Evolutionary conservation across 371 early-diverging fungal genomes (phyloP).

Genomic region (Mucor sp.): DNA sequence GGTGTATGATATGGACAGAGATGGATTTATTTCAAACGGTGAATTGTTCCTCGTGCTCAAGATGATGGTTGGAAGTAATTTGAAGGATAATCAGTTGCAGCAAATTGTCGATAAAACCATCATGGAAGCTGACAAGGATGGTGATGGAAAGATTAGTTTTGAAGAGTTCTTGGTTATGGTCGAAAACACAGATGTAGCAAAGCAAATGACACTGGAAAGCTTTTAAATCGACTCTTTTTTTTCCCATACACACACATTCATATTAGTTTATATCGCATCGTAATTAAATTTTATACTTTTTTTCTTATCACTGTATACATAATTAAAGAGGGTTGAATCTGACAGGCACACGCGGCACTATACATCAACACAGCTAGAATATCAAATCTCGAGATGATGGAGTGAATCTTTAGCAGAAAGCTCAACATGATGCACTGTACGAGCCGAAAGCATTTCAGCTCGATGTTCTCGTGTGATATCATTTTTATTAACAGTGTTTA

Average conservation of each 20-base stretch:
- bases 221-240: slow-evolving; percentile 46
- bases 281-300: background rate
- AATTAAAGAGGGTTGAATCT: background rate
- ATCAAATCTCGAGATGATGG: background rate
- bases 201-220: slow-evolving; percentile 89
- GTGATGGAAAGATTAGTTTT: slow-evolving; percentile 93
- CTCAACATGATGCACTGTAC: background rate
- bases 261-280: background rate
- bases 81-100: slow-evolving; percentile 94
- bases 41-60: slow-evolving; percentile 96
- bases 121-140: slow-evolving; percentile 95
- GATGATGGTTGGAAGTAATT: slow-evolving; percentile 97
- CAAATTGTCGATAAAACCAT: slow-evolving; percentile 99
- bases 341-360: background rate
- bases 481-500: background rate
- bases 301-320: background rate
- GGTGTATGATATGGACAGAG: slow-evolving; percentile 99
- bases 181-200: slow-evolving; percentile 91
- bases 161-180: slow-evolving; percentile 94
- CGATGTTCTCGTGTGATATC: background rate
- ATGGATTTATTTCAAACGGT: slow-evolving; percentile 97
- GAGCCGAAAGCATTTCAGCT: background rate
- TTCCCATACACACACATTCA: background rate
- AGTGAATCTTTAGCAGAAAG: background rate
- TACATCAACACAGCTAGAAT: too few relatives aligned